Percentiles rank a stretch among this genome's conserved stretches.
Conservation (phyloP, 345 rosid genomes). For the Pugionium dolabratum region DNA sequence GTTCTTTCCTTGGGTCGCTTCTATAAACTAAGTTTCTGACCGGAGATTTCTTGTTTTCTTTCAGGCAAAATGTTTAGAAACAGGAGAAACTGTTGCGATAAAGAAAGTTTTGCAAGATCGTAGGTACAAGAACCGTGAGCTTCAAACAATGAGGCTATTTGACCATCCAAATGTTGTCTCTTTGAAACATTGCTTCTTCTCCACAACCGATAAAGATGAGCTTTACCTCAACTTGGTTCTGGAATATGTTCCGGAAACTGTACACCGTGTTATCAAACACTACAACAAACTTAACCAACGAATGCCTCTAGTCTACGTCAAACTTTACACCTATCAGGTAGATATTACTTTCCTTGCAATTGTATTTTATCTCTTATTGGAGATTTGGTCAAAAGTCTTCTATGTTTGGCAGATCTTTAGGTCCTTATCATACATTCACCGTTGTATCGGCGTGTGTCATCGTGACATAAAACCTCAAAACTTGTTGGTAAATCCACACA, state of each 20-base stretch:
- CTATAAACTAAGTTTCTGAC: constrained; percentile 13
- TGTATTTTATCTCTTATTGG: not conserved
- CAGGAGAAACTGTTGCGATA: constrained; percentile 91
- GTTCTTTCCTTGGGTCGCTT: not conserved
- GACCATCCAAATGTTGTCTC: constrained; percentile 92
- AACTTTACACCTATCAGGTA: constrained; percentile 93
- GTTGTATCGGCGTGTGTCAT: constrained; percentile 84
- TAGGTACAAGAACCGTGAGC: constrained; percentile 94
- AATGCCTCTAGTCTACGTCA: constrained; percentile 88
- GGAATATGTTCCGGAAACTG: constrained; percentile 93
- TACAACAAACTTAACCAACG: constrained; percentile 85
- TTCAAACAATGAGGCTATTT: constrained; percentile 96
- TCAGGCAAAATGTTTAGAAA: constrained; percentile 93
- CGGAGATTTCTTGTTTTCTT: not conserved
- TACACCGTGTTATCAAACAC: constrained; percentile 87
- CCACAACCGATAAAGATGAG: constrained; percentile 93
- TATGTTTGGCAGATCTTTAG: constrained; percentile 75
- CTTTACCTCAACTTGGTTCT: constrained; percentile 94
- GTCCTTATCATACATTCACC: constrained; percentile 85
- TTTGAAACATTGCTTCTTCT: constrained; percentile 95
- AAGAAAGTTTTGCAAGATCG: constrained; percentile 45
- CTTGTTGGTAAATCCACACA: constrained; percentile 95
- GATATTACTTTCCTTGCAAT: not conserved
- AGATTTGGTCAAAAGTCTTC: not conserved
- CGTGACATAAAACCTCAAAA: constrained; percentile 98